These are phyloP conservation scores for Hypoxylon lenormandii DNA, from an alignment of 495 filamentous ascomycete genomes.

Conservation along the genomic window DNA sequence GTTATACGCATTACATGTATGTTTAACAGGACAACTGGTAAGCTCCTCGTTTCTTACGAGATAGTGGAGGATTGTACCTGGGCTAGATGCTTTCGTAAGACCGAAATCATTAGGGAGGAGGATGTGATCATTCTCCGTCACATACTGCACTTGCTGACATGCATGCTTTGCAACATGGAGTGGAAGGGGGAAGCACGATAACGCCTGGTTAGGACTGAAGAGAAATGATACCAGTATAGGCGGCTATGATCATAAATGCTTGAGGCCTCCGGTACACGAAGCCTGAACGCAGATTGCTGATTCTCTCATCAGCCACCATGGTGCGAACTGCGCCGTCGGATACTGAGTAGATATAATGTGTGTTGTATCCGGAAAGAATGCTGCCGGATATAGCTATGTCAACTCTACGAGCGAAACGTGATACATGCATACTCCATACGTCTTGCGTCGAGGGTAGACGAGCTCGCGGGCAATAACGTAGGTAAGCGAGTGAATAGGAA, in stretches of 20 bases:
- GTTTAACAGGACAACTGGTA: too few relatives aligned
- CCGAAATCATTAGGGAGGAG: too few relatives aligned
- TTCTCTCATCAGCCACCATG: background rate
- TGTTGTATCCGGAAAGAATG: conserved; percentile 4
- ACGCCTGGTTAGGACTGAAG: background rate
- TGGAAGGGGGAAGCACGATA: background rate
- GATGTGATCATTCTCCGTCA: too few relatives aligned
- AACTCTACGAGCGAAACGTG: background rate
- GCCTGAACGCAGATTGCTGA: background rate
- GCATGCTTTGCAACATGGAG: background rate
- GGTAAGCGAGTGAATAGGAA: background rate
- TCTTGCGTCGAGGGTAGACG: conserved; percentile 24
- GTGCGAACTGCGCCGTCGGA: background rate
- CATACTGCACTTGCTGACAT: conserved; percentile 1
- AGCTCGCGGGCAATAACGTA: background rate
- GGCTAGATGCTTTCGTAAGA: too few relatives aligned
- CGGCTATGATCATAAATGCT: background rate
- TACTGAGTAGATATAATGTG: background rate
- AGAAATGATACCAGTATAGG: background rate
- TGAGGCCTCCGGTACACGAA: background rate
- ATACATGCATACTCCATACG: conserved; percentile 20
- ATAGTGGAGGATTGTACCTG: too few relatives aligned
- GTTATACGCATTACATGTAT: too few relatives aligned
- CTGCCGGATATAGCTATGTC: background rate
- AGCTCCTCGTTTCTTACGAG: too few relatives aligned